A percentile compares a stretch with the other conserved stretches of the same genome.
Evolutionary conservation across 306 rosid species (phyloP).

Genomic region (Delonix regia): DNA sequence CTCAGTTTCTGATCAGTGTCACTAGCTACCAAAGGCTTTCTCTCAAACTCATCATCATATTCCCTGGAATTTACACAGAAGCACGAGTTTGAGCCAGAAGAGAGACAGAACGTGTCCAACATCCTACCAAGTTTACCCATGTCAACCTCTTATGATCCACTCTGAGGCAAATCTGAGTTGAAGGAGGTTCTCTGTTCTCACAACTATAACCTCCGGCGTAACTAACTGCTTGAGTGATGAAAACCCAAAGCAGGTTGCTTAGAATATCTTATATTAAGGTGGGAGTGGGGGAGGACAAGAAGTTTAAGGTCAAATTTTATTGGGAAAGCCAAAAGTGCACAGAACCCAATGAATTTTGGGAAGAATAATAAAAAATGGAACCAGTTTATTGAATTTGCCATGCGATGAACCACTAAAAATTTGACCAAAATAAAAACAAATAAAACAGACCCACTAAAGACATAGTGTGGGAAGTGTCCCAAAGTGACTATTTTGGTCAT

Average conservation of each 20-base stretch:
- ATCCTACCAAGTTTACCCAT: slow-evolving; percentile 79
- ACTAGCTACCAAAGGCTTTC: slow-evolving; percentile 49
- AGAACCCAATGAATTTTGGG: slow-evolving; percentile 47
- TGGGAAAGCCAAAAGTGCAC: slow-evolving; percentile 64
- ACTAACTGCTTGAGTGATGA: slow-evolving; percentile 22
- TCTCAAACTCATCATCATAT: slow-evolving; percentile 65
- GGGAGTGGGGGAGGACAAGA: slow-evolving; percentile 32
- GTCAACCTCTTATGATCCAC: slow-evolving; percentile 20
- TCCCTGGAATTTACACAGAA: slow-evolving; percentile 69
- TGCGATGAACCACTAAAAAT: slow-evolving; percentile 51
- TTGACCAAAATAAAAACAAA: slow-evolving; percentile 34
- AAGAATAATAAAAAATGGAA: slow-evolving; percentile 42
- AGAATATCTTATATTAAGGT: slow-evolving; percentile 37
- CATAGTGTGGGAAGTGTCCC: slow-evolving; percentile 38
- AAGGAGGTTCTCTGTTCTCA: slow-evolving; percentile 21
- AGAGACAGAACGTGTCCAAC: slow-evolving; percentile 62
- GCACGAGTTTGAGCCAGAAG: slow-evolving; percentile 64
- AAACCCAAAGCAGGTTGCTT: slow-evolving; percentile 29
- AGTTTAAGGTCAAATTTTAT: slow-evolving; percentile 54
- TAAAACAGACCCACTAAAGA: slow-evolving; percentile 14
- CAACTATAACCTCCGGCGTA: slow-evolving; percentile 32
- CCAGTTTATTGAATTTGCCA: slow-evolving; percentile 48
- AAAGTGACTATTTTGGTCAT: slow-evolving; percentile 32
- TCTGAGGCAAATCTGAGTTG: slow-evolving; percentile 34
- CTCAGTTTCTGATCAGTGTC: slow-evolving; percentile 52